Conservation (phyloP, 2,329 filamentous ascomycete genomes). For the Cladosporium sp. region DNA sequence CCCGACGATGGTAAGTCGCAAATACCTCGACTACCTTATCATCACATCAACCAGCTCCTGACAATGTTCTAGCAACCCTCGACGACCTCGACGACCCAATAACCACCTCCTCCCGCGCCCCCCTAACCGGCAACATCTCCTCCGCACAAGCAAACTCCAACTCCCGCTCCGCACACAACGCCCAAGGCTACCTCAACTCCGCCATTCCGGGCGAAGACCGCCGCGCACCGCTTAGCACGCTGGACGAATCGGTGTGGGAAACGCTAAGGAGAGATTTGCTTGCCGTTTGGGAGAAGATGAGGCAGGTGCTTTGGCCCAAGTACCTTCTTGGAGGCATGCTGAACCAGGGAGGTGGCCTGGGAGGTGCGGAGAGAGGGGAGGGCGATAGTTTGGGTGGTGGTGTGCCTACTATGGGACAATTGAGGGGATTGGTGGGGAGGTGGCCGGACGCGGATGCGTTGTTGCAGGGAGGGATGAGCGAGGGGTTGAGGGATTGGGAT, state of each 20-base stretch:
- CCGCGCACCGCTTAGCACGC: constrained; percentile 81
- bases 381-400: too few relatives aligned
- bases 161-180: constrained; percentile 54
- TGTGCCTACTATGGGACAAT: constrained; percentile 40
- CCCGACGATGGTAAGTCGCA: constrained; percentile 46
- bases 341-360: constrained; percentile 52
- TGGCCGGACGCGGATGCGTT: constrained; percentile 67
- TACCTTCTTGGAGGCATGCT: constrained; percentile 75
- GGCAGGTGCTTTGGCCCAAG: constrained; percentile 91
- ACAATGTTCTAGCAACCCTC: constrained; percentile 64
- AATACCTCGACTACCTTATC: too few relatives aligned
- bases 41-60: too few relatives aligned
- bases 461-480: constrained; percentile 71
- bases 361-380: constrained; percentile 39
- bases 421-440: constrained; percentile 55
- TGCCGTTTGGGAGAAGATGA: constrained; percentile 97
- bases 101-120: constrained; percentile 63
- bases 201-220: constrained; percentile 91
- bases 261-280: constrained; percentile 89
- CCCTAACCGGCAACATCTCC: constrained; percentile 75
- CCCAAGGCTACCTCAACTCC: constrained; percentile 81
- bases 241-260: constrained; percentile 96
- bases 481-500: constrained; percentile 93
- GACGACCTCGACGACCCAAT: constrained; percentile 92
- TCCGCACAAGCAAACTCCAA: constrained; percentile 48